These are phyloP conservation scores for Xylaria nigripes DNA, from an alignment of 495 filamentous ascomycete species.

Conservation along the genomic window DNA sequence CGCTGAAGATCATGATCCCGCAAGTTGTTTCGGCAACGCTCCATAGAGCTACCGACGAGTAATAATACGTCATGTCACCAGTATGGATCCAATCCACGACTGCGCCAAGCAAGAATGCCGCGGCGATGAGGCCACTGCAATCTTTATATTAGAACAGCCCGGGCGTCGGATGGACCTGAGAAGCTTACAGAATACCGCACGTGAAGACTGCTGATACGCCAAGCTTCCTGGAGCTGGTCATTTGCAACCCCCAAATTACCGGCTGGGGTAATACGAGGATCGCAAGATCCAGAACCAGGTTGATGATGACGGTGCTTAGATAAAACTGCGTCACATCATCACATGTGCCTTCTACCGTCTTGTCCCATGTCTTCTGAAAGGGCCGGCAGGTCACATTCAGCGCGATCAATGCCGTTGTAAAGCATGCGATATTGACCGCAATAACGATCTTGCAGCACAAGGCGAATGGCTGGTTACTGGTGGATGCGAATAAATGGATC, in stretches of 20 bases:
- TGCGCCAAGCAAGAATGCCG: background rate
- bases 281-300: background rate
- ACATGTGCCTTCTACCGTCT: background rate
- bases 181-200: background rate
- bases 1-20: conserved; percentile 6
- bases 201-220: background rate
- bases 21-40: conserved; percentile 7
- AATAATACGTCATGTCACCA: conserved; percentile 7
- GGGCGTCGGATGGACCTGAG: background rate
- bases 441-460: conserved; percentile 27
- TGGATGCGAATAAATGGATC: conserved; percentile 17
- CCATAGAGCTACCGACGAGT: conserved; percentile 7
- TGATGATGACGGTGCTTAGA: background rate
- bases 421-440: conserved; percentile 28
- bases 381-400: conserved; percentile 37
- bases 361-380: background rate
- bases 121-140: background rate
- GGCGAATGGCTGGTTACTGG: conserved; percentile 5
- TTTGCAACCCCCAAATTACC: background rate
- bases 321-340: background rate
- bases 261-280: background rate
- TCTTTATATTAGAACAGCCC: background rate
- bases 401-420: conserved; percentile 33
- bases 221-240: background rate
- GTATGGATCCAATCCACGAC: background rate